Evolutionary conservation across 768 basidiomycete species (phyloP).

Genomic region (Gyrodon lividus): DNA sequence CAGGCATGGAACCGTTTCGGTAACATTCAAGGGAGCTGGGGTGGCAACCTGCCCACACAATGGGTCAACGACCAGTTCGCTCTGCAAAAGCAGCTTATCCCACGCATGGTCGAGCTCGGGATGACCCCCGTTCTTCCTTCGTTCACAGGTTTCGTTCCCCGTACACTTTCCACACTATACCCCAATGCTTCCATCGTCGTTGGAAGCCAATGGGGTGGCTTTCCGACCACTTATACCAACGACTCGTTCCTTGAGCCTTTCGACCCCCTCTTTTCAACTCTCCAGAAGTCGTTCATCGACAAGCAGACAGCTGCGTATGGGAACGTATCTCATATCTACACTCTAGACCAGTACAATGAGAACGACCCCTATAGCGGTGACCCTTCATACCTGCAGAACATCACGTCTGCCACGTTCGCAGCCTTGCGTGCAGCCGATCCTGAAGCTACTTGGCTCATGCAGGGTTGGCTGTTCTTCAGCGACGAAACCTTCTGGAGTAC

Average conservation of each 20-base stretch:
- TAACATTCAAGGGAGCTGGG: constrained; percentile 43
- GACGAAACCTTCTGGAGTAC: constrained; percentile 38
- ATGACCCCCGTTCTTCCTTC: constrained; percentile 44
- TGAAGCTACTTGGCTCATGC: constrained; percentile 42
- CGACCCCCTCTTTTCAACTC: constrained; percentile 35
- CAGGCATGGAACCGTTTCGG: constrained; percentile 44
- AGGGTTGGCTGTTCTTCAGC: constrained; percentile 43
- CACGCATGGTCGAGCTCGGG: constrained; percentile 40
- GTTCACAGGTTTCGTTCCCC: constrained; percentile 43
- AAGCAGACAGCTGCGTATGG: constrained; percentile 40
- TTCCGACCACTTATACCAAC: constrained; percentile 33
- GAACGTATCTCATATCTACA: constrained; percentile 40
- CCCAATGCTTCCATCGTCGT: constrained; percentile 36
- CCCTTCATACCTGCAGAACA: constrained; percentile 31
- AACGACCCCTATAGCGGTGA: constrained; percentile 37
- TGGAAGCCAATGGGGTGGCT: constrained; percentile 37
- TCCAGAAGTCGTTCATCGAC: constrained; percentile 39
- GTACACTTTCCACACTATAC: constrained; percentile 27
- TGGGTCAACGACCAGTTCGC: constrained; percentile 40
- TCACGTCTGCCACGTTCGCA: constrained; percentile 35
- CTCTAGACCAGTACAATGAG: constrained; percentile 47
- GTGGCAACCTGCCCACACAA: constrained; percentile 33
- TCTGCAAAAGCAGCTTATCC: constrained; percentile 36
- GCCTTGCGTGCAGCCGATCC: constrained; percentile 40
- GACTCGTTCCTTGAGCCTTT: constrained; percentile 42